Percentiles rank a stretch among this genome's conserved stretches.
Conservation (phyloP, 1,284 basidiomycete genomes). For the Puccinia horiana region DNA sequence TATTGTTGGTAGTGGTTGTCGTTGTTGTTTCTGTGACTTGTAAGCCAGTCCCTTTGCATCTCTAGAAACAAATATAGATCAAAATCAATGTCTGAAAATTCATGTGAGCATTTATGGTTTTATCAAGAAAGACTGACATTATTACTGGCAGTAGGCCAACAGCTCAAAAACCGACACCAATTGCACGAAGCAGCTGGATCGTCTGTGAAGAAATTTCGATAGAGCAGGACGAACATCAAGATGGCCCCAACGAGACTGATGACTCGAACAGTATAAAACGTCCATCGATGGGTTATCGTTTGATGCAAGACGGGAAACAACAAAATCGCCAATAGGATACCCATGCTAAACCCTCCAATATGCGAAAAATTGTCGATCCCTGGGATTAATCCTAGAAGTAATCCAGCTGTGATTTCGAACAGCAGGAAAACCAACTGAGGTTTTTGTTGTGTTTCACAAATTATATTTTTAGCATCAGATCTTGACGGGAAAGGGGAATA, state of each 20-base stretch:
- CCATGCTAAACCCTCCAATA: conserved; percentile 58
- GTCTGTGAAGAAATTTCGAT: conserved; percentile 37
- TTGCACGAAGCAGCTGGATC: conserved; percentile 42
- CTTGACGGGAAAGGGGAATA: not conserved
- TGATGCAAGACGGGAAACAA: conserved; percentile 38
- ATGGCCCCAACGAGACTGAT: conserved; percentile 24
- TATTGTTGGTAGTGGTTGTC: not conserved
- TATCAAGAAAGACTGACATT: conserved; percentile 28
- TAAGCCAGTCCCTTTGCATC: conserved; percentile 46
- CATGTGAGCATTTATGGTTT: not conserved
- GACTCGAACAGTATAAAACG: conserved; percentile 25
- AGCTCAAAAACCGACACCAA: conserved; percentile 49
- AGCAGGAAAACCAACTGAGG: conserved; percentile 31
- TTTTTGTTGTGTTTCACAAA: not conserved
- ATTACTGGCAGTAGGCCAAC: conserved; percentile 46
- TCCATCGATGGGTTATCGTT: conserved; percentile 31
- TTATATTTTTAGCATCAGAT: too few relatives aligned
- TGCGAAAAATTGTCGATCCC: conserved; percentile 59
- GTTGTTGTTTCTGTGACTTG: conserved; percentile 38
- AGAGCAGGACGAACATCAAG: conserved; percentile 43
- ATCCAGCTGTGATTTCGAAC: conserved; percentile 50
- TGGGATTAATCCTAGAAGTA: conserved; percentile 57
- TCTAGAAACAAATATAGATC: conserved; percentile 6
- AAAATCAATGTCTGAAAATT: not conserved
- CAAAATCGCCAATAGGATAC: conserved; percentile 47